Conservation (phyloP, 169 alveolate species). For the Pseudocohnilembus persalinus region DNA sequence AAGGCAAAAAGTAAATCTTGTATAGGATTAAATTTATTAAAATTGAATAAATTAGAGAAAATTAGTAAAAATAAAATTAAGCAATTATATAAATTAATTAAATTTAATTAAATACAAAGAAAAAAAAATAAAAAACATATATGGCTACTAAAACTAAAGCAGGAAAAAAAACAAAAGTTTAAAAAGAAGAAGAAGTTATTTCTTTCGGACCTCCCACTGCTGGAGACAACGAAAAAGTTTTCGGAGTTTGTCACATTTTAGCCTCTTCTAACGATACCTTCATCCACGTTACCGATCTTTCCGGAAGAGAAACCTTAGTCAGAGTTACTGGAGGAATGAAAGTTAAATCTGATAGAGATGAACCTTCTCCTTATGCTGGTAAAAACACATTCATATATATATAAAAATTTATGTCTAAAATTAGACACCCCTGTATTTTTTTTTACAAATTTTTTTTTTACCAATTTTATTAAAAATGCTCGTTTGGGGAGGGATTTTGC, state of each 20-base stretch:
- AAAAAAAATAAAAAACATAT: not conserved
- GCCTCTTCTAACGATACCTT: slow-evolving; percentile 99
- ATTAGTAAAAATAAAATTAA: too few relatives aligned
- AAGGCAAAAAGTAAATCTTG: too few relatives aligned
- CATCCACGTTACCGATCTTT: slow-evolving; percentile 99
- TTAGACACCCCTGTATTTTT: too few relatives aligned
- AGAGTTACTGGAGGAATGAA: slow-evolving; percentile 99
- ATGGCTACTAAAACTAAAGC: not conserved
- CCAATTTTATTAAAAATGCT: too few relatives aligned
- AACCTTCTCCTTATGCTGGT: slow-evolving; percentile 99
- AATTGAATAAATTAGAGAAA: too few relatives aligned
- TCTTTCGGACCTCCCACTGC: slow-evolving; percentile 43
- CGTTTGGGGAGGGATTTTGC: too few relatives aligned
- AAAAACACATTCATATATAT: too few relatives aligned
- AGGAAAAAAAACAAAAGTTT: not conserved
- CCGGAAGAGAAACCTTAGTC: slow-evolving; percentile 99
- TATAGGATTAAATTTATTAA: too few relatives aligned
- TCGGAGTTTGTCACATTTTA: slow-evolving; percentile 99
- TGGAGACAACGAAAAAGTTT: slow-evolving; percentile 91
- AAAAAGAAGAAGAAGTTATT: slow-evolving; percentile 5
- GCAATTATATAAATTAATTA: too few relatives aligned
- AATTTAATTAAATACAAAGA: too few relatives aligned
- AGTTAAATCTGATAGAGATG: slow-evolving; percentile 99
- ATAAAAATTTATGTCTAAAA: too few relatives aligned
- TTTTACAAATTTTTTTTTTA: too few relatives aligned